Conservation (phyloP, 179 eudicot species). For the Kewa caespitosa region DNA sequence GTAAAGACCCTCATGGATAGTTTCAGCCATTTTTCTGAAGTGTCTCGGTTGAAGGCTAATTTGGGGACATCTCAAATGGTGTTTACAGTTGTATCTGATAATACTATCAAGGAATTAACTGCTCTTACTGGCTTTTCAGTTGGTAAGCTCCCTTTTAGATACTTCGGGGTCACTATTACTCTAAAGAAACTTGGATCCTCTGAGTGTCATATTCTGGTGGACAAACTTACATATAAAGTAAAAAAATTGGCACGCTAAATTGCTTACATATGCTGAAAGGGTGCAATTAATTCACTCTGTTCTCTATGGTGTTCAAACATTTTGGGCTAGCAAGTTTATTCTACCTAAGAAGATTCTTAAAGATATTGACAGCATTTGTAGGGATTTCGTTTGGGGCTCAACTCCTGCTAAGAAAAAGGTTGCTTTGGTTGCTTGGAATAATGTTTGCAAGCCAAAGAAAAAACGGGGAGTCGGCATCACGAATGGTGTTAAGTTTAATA, state of each 20-base stretch:
- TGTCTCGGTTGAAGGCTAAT: neutral
- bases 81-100: neutral
- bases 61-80: neutral
- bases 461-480: neutral
- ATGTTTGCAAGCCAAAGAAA: neutral
- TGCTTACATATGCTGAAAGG: neutral
- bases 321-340: neutral
- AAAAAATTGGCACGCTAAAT: neutral
- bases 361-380: neutral
- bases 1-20: neutral
- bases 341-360: neutral
- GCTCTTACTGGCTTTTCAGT: neutral
- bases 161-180: neutral
- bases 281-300: too few species aligned
- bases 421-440: neutral
- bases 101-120: too few species aligned
- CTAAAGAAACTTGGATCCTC: neutral
- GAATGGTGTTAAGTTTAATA: neutral
- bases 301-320: neutral
- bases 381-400: neutral
- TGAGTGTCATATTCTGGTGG: neutral
- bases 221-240: too few species aligned
- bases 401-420: too few species aligned
- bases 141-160: neutral
- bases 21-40: neutral